A percentile compares a stretch with the other conserved stretches of the same genome.
Conservation (phyloP, 2,329 filamentous ascomycete species). For the Coniosporium tulheliwenetii region DNA sequence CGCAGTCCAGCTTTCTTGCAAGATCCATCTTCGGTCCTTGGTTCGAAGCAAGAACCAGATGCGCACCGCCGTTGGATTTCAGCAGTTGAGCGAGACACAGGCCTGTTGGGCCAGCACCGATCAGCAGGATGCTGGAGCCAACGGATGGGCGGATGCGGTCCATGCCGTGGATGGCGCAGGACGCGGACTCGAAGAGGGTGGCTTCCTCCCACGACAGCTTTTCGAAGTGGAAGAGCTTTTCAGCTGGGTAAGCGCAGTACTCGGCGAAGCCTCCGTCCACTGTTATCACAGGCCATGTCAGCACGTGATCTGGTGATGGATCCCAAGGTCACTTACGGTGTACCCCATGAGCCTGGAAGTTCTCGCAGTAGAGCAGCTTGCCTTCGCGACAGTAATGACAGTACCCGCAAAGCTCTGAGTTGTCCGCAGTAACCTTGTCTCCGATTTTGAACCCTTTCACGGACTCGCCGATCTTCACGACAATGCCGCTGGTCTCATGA, state of each 20-base stretch:
- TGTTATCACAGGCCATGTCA: conserved; percentile 9
- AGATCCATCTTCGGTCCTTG: conserved; percentile 56
- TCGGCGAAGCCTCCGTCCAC: conserved; percentile 59
- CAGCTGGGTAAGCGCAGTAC: conserved; percentile 42
- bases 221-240: conserved; percentile 48
- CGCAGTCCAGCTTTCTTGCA: conserved; percentile 33
- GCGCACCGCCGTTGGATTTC: conserved; percentile 49
- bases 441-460: conserved; percentile 46
- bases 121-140: conserved; percentile 49
- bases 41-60: conserved; percentile 54
- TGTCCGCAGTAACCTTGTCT: conserved; percentile 45
- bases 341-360: conserved; percentile 52
- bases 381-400: conserved; percentile 62
- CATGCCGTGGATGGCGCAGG: conserved; percentile 54
- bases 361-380: conserved; percentile 51
- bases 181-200: conserved; percentile 54
- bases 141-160: conserved; percentile 53
- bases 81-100: conserved; percentile 48
- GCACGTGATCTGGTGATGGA: background rate
- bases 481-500: conserved; percentile 52
- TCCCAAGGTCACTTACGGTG: conserved; percentile 18
- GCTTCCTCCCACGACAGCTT: conserved; percentile 54
- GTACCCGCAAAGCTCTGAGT: conserved; percentile 51
- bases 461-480: conserved; percentile 42
- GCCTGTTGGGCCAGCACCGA: conserved; percentile 52